Evolutionary conservation across 345 rosid species (phyloP).

Genomic region (Mangifera indica): DNA sequence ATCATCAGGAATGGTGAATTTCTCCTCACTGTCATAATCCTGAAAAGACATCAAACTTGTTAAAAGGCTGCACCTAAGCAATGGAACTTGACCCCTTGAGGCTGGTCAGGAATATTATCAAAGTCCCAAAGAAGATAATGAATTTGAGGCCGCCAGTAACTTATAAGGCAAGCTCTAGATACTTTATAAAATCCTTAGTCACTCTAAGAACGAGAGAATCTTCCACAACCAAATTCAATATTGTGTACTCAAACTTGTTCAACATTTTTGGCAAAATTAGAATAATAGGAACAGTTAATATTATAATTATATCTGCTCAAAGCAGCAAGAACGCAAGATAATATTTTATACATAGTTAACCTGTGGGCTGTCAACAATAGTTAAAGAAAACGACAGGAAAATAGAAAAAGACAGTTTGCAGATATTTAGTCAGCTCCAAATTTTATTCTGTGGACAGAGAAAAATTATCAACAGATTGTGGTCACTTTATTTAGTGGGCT

Average conservation of each 20-base stretch:
- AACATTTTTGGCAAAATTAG: background rate
- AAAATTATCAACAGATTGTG: background rate
- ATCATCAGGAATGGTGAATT: constrained; percentile 66
- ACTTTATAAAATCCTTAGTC: background rate
- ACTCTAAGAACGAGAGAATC: background rate
- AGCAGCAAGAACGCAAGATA: too few species aligned
- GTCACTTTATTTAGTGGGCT: background rate
- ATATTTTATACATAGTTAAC: background rate
- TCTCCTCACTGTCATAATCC: constrained; percentile 84
- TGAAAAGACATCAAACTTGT: constrained; percentile 29
- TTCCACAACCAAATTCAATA: background rate
- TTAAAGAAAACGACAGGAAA: background rate
- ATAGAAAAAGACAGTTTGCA: background rate
- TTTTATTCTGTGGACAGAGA: background rate
- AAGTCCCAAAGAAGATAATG: background rate
- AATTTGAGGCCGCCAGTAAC: background rate
- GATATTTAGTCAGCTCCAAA: background rate
- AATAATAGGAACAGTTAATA: background rate
- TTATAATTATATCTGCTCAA: background rate
- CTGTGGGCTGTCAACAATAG: background rate
- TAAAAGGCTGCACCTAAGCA: background rate
- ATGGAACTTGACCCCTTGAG: background rate
- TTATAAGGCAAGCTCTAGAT: background rate
- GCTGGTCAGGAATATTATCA: background rate
- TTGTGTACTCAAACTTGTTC: background rate